These are phyloP conservation scores for Cotoneaster glaucophyllus DNA, from an alignment of 306 rosid species.

Conservation along the genomic window DNA sequence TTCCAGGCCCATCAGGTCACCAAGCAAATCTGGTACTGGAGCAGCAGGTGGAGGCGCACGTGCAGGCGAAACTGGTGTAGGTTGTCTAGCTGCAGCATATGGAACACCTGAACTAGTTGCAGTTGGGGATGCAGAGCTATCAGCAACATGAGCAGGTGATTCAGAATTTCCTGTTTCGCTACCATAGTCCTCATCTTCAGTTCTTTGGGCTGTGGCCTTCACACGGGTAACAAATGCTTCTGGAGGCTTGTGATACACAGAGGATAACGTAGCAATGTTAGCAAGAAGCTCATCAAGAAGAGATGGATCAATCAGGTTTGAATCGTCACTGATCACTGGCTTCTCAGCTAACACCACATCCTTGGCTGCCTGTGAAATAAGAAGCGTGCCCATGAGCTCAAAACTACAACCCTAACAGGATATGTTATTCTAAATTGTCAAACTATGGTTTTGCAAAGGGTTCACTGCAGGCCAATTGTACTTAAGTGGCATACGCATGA, in stretches of 20 bases:
- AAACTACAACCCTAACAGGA: background rate
- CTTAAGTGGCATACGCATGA: background rate
- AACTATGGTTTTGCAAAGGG: background rate
- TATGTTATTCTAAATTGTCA: background rate
- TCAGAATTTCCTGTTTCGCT: conserved; percentile 72
- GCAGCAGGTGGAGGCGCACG: conserved; percentile 58
- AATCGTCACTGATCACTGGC: conserved; percentile 91
- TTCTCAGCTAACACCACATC: conserved; percentile 99
- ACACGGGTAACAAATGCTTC: conserved; percentile 87
- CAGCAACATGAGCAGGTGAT: conserved; percentile 50
- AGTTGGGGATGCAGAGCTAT: conserved; percentile 59
- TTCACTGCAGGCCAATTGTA: background rate
- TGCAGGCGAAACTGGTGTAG: conserved; percentile 37
- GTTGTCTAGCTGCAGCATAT: conserved; percentile 42
- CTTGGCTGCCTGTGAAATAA: conserved; percentile 86
- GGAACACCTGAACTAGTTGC: conserved; percentile 39
- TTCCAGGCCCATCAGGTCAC: conserved; percentile 87
- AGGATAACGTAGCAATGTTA: conserved; percentile 92
- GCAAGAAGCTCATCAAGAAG: conserved; percentile 98
- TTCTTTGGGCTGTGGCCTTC: conserved; percentile 53
- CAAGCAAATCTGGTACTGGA: conserved; percentile 88
- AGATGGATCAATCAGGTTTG: conserved; percentile 81
- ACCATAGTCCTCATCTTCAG: conserved; percentile 88
- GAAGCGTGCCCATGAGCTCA: conserved; percentile 23
- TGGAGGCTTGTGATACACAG: conserved; percentile 99